Percentiles rank a stretch among this genome's conserved stretches.
phyloP scores from a whole-genome alignment of 208 protist species.

The Leishmania mexicana region DNA sequence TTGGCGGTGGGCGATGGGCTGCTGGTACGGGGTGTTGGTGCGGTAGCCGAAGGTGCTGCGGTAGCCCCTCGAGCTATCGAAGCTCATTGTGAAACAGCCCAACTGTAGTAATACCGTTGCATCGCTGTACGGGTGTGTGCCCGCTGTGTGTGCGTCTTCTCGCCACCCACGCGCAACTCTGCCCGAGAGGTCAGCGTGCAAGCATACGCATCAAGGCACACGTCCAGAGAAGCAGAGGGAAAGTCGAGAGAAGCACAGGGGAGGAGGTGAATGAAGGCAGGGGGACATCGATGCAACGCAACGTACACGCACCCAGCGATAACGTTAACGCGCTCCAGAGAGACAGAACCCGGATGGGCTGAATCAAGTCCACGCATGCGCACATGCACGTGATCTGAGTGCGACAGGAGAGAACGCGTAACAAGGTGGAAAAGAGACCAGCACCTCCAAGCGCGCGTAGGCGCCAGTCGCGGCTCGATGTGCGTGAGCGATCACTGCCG shows the following conservation, averaged over 20 bases:
- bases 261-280: neutral
- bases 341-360: neutral
- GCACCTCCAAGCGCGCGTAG: neutral
- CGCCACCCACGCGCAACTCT: neutral
- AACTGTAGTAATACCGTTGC: neutral
- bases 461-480: neutral
- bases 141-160: neutral
- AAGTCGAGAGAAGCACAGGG: no score
- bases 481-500: neutral
- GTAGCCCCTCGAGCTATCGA: slow-evolving; percentile 18
- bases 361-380: neutral
- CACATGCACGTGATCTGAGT: neutral
- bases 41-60: slow-evolving; percentile 25
- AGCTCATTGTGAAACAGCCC: slow-evolving; percentile 11
- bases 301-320: no score
- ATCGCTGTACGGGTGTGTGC: neutral
- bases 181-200: neutral
- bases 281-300: neutral
- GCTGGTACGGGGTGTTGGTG: slow-evolving; percentile 42
- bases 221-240: neutral
- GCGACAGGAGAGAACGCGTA: neutral
- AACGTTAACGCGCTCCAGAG: neutral
- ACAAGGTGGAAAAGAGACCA: neutral
- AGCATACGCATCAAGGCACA: neutral
- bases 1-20: slow-evolving; percentile 56